A percentile compares a stretch with the other conserved stretches of the same genome.
These are phyloP conservation scores for Chaetomium tenue DNA, from an alignment of 495 filamentous ascomycete genomes.

Conservation along the genomic window DNA sequence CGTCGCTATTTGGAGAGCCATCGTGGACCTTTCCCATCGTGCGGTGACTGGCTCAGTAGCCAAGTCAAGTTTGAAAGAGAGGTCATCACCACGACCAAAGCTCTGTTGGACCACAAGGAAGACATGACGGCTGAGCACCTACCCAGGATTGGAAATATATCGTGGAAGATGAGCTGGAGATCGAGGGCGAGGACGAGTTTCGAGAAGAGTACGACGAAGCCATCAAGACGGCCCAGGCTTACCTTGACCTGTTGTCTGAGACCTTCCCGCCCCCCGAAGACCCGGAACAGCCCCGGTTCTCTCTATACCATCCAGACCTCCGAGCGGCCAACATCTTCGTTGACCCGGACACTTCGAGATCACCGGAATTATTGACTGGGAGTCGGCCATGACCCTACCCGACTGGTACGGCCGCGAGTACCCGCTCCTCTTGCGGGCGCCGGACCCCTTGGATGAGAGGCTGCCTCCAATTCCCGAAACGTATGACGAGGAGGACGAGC, in stretches of 20 bases:
- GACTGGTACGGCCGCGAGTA: slow-evolving; percentile 3
- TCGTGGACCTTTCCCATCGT: background rate
- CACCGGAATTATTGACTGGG: background rate
- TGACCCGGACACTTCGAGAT: background rate
- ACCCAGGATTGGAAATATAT: background rate
- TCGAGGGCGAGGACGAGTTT: slow-evolving; percentile 1
- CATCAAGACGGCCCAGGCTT: background rate
- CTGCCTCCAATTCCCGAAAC: background rate
- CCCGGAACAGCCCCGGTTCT: background rate
- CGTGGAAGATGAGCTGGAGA: slow-evolving; percentile 3
- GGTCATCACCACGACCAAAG: background rate
- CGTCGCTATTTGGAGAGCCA: background rate
- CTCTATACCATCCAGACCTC: background rate
- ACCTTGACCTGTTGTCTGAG: background rate
- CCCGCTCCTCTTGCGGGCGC: slow-evolving; percentile 1
- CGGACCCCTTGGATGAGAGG: background rate
- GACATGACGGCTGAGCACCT: slow-evolving; percentile 1
- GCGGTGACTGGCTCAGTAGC: background rate
- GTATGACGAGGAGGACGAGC: slow-evolving; percentile 3
- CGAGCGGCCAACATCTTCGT: background rate
- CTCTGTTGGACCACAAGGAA: slow-evolving; percentile 3
- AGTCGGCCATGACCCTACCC: slow-evolving; percentile 6
- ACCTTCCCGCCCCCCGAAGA: background rate
- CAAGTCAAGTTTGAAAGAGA: background rate
- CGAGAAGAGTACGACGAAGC: background rate